A percentile compares a stretch with the other conserved stretches of the same genome.
These are phyloP conservation scores for Gyromitra esculenta DNA, from an alignment of 2,329 filamentous ascomycete species.

Conservation along the genomic window DNA sequence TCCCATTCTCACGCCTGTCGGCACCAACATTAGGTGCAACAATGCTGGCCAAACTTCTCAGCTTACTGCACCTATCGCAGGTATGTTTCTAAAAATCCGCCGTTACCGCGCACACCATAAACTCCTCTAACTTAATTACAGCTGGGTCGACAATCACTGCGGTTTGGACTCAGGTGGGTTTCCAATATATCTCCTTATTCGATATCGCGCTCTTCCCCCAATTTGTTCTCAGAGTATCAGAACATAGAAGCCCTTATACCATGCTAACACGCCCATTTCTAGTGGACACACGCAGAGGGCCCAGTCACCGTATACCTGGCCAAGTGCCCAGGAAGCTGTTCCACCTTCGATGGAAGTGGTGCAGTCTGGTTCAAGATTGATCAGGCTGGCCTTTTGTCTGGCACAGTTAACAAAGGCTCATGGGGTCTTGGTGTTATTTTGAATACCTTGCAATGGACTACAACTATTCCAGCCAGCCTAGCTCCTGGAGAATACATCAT, in stretches of 20 bases:
- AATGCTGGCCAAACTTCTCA: constrained; percentile 57
- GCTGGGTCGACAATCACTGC: constrained; percentile 64
- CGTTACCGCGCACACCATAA: neutral
- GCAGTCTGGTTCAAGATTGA: constrained; percentile 59
- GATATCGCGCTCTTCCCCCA: neutral
- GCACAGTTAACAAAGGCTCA: constrained; percentile 62
- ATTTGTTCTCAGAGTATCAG: neutral
- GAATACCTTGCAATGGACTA: constrained; percentile 64
- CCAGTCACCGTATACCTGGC: constrained; percentile 59
- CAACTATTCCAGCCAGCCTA: constrained; percentile 65
- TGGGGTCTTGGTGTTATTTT: constrained; percentile 65
- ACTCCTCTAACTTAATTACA: constrained; percentile 60
- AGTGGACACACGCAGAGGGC: constrained; percentile 61
- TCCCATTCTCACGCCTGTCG: constrained; percentile 37
- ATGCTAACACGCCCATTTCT: constrained; percentile 6
- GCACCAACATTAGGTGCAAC: constrained; percentile 43
- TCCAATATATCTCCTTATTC: neutral
- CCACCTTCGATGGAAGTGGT: constrained; percentile 67
- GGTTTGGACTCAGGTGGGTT: constrained; percentile 62
- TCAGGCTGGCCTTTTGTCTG: constrained; percentile 63
- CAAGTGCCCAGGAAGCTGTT: constrained; percentile 63
- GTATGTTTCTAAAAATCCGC: constrained; percentile 13
- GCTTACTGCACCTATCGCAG: constrained; percentile 40
- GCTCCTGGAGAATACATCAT: constrained; percentile 68
- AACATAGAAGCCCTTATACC: neutral